Base-by-base conservation (phyloP, 352 stramenopile species). In the Phytophthora pistaciae region DNA sequence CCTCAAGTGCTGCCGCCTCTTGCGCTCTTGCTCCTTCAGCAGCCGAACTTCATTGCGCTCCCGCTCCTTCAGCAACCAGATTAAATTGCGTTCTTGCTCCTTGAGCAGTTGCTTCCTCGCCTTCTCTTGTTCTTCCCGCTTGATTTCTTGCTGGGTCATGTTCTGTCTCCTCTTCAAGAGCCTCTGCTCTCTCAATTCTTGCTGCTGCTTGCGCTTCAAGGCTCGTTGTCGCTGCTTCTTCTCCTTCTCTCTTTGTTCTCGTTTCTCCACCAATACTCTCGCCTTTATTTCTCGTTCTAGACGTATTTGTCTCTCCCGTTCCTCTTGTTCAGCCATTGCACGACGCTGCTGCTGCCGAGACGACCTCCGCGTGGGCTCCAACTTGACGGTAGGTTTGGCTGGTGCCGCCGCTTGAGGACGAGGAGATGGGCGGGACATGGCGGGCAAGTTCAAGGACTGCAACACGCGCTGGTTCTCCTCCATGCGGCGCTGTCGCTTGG, bases 351-450 rank as follows among this genome's bases (percentile, higher is more conserved):
- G 14, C 48, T 76, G 53, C 8, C 64, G 64, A 48, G 62, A 90
- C 79, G 49, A 74, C 62, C 59, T 84, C 77, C 58, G 77, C 48
- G 74, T 91, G 71, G 44, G 38, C 49, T 70, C 48, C 53, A 70
- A 13, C 69, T 48, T 62, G 10, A 61, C 55, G 6, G 16, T 27
- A 11, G 53, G 0, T 67, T 77, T 74, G 3, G n/a, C 1, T 13
- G 23, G 13, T 9, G 29, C 5, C 29, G 29, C 9, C 29, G 29
- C 6, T 42, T 67, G 38, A 4, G 49, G 31, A 14, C 56, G 60
- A 31, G 49, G 21, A 3, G 55, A 53, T 11, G 27, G 21, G 0
- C 60, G 66, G 8, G 31, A 23, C 27, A 78, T 40, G 6, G 27
- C 27, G 3, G 70, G 66, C 13, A 78, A 6, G 3, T 62, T 58